Base-by-base conservation (phyloP, 1,284 basidiomycete genomes). In the Mycocalia duriaeana region DNA sequence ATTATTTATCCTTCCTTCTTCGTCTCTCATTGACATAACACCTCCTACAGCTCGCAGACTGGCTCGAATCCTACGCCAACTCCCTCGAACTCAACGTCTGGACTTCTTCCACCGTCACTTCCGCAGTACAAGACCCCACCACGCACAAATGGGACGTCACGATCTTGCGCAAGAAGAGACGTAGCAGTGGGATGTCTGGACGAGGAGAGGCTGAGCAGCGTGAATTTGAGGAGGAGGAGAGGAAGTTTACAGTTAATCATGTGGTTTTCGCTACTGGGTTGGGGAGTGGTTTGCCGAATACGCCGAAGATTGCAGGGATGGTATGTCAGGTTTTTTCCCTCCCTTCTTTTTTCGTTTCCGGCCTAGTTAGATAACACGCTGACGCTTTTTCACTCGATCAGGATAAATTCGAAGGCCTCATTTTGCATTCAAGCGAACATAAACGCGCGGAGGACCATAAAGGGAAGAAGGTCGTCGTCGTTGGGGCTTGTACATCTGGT, bases 41-140 rank as follows among this genome's bases (percentile, higher is more conserved):
- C n/a, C n/a, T n/a, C n/a, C n/a, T 28, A n/a, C 42, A 85, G 76
- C 68, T 87, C 16, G 84, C 79, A 2, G 76, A 84, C 56, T 89
- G 83, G 81, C 70, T 87, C 14, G 82, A 88, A 59, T 64, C 67
- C 41, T 89, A 85, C 58, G 83, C 78, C 2, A 71, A 81, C 25
- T 61, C 73, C 1, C 66, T 87, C 52, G 84, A 88, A 50, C 65
- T 87, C 23, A 79, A 85, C 62, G 70, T 82, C 20, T 87, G 85
- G 84, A 80, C 76, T 2, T 74, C 76, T 5, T 70, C 79, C 1
- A 73, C 65, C 0, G 69, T 83, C 13, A 60, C 61, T 2, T 64
- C 61, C 24, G 73, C 79, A 6, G 57, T 57, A 3, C 76, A 76
- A 49, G 70, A 79, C 50, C 63, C 67, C 16, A 58, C 61, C n/a